Percentiles rank a stretch among this genome's conserved stretches.
These are phyloP conservation scores for Adansonia gregorii DNA, from an alignment of 441 rosid species.

Conservation along the genomic window DNA sequence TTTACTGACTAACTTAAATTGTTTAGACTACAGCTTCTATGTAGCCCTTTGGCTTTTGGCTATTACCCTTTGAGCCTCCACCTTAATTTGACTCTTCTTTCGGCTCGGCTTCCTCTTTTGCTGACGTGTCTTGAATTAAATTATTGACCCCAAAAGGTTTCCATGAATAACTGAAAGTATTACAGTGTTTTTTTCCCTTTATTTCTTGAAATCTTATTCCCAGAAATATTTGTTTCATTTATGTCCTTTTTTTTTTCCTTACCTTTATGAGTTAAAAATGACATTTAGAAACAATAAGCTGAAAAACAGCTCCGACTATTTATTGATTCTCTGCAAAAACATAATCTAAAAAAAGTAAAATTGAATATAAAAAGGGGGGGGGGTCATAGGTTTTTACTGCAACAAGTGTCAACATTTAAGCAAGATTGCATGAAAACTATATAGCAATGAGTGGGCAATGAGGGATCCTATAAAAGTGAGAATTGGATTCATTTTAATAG, in stretches of 20 bases:
- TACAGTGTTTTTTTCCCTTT: conserved; percentile 34
- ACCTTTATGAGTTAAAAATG: neutral
- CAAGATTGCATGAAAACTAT: conserved; percentile 40
- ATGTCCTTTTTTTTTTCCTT: neutral
- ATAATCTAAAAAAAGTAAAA: neutral
- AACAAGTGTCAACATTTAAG: conserved; percentile 31
- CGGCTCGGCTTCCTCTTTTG: conserved; percentile 10
- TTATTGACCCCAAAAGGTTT: conserved; percentile 46
- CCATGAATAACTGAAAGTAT: conserved; percentile 15
- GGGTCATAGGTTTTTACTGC: conserved; percentile 14
- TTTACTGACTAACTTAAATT: conserved; percentile 36
- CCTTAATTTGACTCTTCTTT: conserved; percentile 42
- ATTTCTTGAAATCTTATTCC: conserved; percentile 34
- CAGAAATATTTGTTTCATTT: conserved; percentile 27
- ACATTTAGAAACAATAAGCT: neutral
- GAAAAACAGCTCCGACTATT: neutral
- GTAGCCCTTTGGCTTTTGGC: neutral
- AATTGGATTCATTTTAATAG: conserved; percentile 30
- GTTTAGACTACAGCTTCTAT: neutral
- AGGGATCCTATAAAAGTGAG: conserved; percentile 41
- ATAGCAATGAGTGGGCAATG: conserved; percentile 31
- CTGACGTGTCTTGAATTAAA: conserved; percentile 50
- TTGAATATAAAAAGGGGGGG: neutral
- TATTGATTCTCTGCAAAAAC: neutral
- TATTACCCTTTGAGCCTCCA: conserved; percentile 38